A percentile compares a stretch with the other conserved stretches of the same genome.
phyloP scores from a whole-genome alignment of 164 flowering plant species.

The Vitis vinifera region ASM3070453v1 NC_081807.1:2543001-2543500 shows the following conservation, averaged over 20 bases:
- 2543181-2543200: conserved; percentile 45
- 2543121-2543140: background rate
- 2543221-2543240: conserved; percentile 36
- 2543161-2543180: conserved; percentile 39
- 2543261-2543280: conserved; percentile 17
- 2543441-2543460: conserved; percentile 34
- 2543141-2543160: background rate
- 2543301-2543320: conserved; percentile 15
- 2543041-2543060: conserved; percentile 30
- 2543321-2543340: conserved; percentile 39
- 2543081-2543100: background rate
- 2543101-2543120: too few relatives aligned
- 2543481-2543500: conserved; percentile 11
- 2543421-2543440: conserved; percentile 30
- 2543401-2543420: conserved; percentile 36
- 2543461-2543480: conserved; percentile 13
- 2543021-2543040: conserved; percentile 40
- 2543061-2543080: conserved; percentile 32
- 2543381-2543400: conserved; percentile 38
- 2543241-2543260: conserved; percentile 34
- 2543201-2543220: conserved; percentile 49
- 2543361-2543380: conserved; percentile 46
- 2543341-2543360: conserved; percentile 33
- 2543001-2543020: conserved; percentile 38
- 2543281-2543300: conserved; percentile 15